These are phyloP conservation scores for Dendrocalamus sinicus DNA, from an alignment of 176 grass and related monocot species.

Conservation along the genomic window DNA sequence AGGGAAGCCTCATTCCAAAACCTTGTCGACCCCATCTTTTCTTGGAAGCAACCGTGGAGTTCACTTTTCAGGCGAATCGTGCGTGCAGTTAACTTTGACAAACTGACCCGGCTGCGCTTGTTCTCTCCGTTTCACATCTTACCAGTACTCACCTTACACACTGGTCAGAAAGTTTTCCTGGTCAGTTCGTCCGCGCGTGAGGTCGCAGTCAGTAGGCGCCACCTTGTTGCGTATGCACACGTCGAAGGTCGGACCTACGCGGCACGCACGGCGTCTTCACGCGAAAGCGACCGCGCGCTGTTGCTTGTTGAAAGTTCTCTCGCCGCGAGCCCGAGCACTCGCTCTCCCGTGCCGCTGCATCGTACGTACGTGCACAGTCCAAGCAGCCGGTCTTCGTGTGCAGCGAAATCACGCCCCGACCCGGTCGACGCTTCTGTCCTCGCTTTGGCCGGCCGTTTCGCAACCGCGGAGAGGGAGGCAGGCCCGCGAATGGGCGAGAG, in stretches of 20 bases:
- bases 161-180: constrained; percentile 20
- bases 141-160: neutral
- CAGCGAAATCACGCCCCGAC: neutral
- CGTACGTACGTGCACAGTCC: neutral
- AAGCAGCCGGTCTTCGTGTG: neutral
- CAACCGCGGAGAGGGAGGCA: neutral
- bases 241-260: neutral
- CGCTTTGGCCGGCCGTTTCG: neutral
- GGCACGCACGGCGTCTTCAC: neutral
- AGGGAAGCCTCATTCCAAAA: no score
- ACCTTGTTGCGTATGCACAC: no score
- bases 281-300: neutral
- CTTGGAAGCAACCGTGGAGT: neutral
- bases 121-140: constrained; percentile 12
- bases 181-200: neutral
- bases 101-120: neutral
- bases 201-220: neutral
- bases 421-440: neutral
- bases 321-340: no score
- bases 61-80: neutral
- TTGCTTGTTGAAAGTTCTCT: neutral
- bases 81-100: constrained; percentile 30
- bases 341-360: neutral
- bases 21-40: neutral
- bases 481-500: neutral